Evolutionary conservation across 1,139 yeast species (phyloP).

Genomic region (Sugiyamaella pinicola): DNA sequence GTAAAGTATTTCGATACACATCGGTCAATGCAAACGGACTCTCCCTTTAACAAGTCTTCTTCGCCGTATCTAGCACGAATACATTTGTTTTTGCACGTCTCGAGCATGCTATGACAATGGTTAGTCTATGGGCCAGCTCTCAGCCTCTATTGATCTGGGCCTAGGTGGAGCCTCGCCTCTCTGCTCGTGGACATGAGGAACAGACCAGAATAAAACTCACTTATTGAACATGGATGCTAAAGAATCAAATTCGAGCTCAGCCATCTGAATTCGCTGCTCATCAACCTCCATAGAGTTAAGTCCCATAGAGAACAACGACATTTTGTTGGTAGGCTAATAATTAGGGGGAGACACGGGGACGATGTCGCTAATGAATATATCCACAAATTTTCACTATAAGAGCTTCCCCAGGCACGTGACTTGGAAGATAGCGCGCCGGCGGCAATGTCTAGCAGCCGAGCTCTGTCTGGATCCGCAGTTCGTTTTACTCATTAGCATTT

Average conservation of each 20-base stretch:
- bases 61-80: constrained; percentile 76
- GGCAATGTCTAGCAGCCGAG: too few relatives aligned
- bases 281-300: constrained; percentile 51
- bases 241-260: constrained; percentile 76
- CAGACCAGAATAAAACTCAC: constrained; percentile 37
- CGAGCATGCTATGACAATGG: constrained; percentile 47
- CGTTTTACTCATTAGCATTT: too few relatives aligned
- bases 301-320: constrained; percentile 41
- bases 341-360: too few relatives aligned
- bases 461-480: too few relatives aligned
- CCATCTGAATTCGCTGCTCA: constrained; percentile 66
- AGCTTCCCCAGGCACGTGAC: too few relatives aligned
- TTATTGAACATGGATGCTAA: constrained; percentile 65
- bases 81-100: constrained; percentile 68
- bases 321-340: constrained; percentile 17
- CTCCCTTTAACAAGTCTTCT: constrained; percentile 78
- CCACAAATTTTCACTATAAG: too few relatives aligned
- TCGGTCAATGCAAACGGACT: constrained; percentile 90
- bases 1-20: constrained; percentile 97
- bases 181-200: too few relatives aligned
- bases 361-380: too few relatives aligned
- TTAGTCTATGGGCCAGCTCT: background rate
- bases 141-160: too few relatives aligned
- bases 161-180: background rate
- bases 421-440: too few relatives aligned